A percentile compares a stretch with the other conserved stretches of the same genome.
Conservation (phyloP, 2,329 filamentous ascomycete species). For the Xylaria digitata region DNA sequence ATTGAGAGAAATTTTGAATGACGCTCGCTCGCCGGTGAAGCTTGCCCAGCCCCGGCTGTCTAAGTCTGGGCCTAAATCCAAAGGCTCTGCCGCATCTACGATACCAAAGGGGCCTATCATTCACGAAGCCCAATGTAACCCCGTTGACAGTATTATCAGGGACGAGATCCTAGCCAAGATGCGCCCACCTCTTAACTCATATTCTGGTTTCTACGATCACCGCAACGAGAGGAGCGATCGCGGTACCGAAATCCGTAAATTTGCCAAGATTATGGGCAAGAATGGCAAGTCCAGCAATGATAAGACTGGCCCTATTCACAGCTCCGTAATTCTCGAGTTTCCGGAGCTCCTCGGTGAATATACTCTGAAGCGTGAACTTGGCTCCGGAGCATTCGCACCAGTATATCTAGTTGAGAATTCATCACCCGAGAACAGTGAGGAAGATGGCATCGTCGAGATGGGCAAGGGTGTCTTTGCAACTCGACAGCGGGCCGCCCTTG, state of each 20-base stretch:
- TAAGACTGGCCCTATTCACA: constrained; percentile 67
- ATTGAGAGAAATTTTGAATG: constrained; percentile 72
- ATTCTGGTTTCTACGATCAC: constrained; percentile 84
- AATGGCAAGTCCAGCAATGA: constrained; percentile 68
- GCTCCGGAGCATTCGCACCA: constrained; percentile 92
- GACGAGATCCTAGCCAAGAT: constrained; percentile 79
- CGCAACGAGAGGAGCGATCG: constrained; percentile 71
- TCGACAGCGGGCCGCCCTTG: constrained; percentile 68
- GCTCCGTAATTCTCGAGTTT: constrained; percentile 75
- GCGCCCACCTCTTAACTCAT: constrained; percentile 77
- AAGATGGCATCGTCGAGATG: constrained; percentile 62
- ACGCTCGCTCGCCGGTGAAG: constrained; percentile 59
- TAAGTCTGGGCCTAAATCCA: constrained; percentile 54
- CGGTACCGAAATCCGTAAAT: constrained; percentile 82
- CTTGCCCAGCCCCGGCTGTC: constrained; percentile 63
- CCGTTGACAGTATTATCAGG: constrained; percentile 81
- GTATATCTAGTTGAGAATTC: constrained; percentile 90
- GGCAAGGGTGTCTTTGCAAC: constrained; percentile 71
- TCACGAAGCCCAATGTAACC: constrained; percentile 86
- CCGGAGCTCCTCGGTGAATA: constrained; percentile 74
- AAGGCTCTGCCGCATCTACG: constrained; percentile 45
- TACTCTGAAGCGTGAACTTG: constrained; percentile 84
- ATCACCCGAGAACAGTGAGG: constrained; percentile 59
- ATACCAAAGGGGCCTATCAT: constrained; percentile 77
- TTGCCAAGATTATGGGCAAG: constrained; percentile 74